Conservation (phyloP, 2,329 filamentous ascomycete species). For the Trematosphaeria pertusa region DNA sequence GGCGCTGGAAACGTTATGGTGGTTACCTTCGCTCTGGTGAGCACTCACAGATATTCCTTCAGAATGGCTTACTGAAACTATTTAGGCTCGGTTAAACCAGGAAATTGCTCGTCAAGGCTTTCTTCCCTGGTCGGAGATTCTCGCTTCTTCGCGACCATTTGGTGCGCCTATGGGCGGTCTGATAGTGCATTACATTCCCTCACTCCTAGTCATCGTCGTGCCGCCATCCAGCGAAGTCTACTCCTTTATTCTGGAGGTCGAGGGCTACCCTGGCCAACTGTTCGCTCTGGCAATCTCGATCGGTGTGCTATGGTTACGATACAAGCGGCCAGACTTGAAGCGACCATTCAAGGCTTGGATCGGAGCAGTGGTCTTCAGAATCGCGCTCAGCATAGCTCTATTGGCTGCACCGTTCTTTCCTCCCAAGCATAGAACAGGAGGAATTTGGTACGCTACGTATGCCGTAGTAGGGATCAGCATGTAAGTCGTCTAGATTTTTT, state of each 20-base stretch:
- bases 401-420: slow-evolving; percentile 69
- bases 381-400: slow-evolving; percentile 61
- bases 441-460: slow-evolving; percentile 61
- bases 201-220: slow-evolving; percentile 69
- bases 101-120: slow-evolving; percentile 76
- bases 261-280: slow-evolving; percentile 71
- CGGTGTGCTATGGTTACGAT: slow-evolving; percentile 68
- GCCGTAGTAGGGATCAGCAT: slow-evolving; percentile 60
- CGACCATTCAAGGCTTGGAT: slow-evolving; percentile 72
- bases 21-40: slow-evolving; percentile 71
- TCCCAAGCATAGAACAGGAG: slow-evolving; percentile 42
- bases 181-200: slow-evolving; percentile 72
- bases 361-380: slow-evolving; percentile 63
- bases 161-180: slow-evolving; percentile 72
- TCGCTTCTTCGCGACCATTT: slow-evolving; percentile 72
- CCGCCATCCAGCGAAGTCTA: slow-evolving; percentile 72
- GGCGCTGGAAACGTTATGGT: slow-evolving; percentile 77
- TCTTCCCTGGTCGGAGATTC: slow-evolving; percentile 65
- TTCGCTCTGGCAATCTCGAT: slow-evolving; percentile 63
- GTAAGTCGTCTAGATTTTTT: slow-evolving; percentile 50
- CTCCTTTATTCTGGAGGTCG: slow-evolving; percentile 75
- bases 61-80: slow-evolving; percentile 1
- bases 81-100: slow-evolving; percentile 71
- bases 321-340: slow-evolving; percentile 64
- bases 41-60: slow-evolving; percentile 20